These are phyloP conservation scores for Blastomyces percursus DNA, from an alignment of 2,329 filamentous ascomycete species.

Conservation along the genomic window DNA sequence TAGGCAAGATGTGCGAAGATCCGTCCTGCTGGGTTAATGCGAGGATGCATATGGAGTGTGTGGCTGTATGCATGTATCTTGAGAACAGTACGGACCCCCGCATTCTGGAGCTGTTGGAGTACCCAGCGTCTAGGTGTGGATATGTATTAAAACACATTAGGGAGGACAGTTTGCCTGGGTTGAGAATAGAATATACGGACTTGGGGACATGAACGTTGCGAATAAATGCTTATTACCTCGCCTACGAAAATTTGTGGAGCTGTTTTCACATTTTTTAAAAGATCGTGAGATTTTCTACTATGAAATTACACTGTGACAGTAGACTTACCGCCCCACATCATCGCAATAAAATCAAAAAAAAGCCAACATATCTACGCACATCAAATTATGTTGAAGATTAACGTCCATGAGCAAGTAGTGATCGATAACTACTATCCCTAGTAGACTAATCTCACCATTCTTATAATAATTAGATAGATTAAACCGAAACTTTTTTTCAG, in stretches of 20 bases:
- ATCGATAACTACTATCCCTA: no score
- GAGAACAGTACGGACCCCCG: constrained; percentile 22
- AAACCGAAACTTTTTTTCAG: no score
- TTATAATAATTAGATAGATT: no score
- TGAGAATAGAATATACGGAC: not conserved
- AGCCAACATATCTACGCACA: no score
- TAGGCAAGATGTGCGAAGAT: constrained; percentile 21
- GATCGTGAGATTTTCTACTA: not conserved
- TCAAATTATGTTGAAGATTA: no score
- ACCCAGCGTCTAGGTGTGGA: constrained; percentile 25
- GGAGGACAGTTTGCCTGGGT: constrained; percentile 5
- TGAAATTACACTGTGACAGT: not conserved
- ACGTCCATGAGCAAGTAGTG: no score
- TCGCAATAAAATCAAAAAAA: no score
- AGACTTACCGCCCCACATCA: not conserved
- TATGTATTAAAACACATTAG: constrained; percentile 21
- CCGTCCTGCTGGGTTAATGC: constrained; percentile 24
- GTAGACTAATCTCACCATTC: no score
- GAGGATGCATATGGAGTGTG: constrained; percentile 25
- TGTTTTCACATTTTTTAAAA: not conserved
- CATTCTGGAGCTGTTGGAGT: constrained; percentile 22
- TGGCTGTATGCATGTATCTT: constrained; percentile 29
- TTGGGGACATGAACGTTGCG: not conserved
- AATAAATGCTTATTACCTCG: not conserved
- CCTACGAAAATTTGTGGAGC: not conserved